These are phyloP conservation scores for Exutisphaerella laricina DNA, from an alignment of 2,329 filamentous ascomycete genomes.

Conservation along the genomic window DNA sequence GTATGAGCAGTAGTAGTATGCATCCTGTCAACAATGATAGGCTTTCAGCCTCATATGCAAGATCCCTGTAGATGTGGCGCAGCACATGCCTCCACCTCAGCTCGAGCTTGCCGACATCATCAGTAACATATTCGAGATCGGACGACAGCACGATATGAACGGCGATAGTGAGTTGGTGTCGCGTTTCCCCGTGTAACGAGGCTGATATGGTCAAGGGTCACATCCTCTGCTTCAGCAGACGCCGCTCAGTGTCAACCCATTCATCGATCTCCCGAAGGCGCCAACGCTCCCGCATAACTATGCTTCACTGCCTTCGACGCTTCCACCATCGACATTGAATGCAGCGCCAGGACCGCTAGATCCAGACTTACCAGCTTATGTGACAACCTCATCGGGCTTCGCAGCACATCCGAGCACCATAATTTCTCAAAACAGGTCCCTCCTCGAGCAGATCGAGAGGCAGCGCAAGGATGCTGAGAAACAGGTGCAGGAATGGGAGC, in stretches of 20 bases:
- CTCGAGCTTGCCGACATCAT: conserved; percentile 7
- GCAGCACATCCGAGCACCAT: conserved; percentile 85
- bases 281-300: conserved; percentile 95
- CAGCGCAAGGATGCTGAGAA: conserved; percentile 62
- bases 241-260: conserved; percentile 88
- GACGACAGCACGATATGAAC: conserved; percentile 23
- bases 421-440: conserved; percentile 68
- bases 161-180: conserved; percentile 30
- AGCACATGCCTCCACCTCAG: conserved; percentile 6
- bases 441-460: conserved; percentile 68
- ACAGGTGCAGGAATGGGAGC: conserved; percentile 65
- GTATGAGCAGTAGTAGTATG: conserved; percentile 44
- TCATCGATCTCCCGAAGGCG: conserved; percentile 81
- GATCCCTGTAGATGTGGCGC: conserved; percentile 13
- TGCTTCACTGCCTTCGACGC: conserved; percentile 78
- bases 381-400: conserved; percentile 69
- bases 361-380: conserved; percentile 56
- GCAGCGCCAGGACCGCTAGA: conserved; percentile 34
- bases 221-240: conserved; percentile 89
- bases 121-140: too few relatives aligned
- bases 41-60: neutral
- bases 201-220: too few relatives aligned
- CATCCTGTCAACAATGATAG: neutral
- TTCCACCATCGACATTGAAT: conserved; percentile 66
- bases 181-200: too few relatives aligned